phyloP scores from a whole-genome alignment of 805 yeast genomes.

The Candida chauliodis region DNA sequence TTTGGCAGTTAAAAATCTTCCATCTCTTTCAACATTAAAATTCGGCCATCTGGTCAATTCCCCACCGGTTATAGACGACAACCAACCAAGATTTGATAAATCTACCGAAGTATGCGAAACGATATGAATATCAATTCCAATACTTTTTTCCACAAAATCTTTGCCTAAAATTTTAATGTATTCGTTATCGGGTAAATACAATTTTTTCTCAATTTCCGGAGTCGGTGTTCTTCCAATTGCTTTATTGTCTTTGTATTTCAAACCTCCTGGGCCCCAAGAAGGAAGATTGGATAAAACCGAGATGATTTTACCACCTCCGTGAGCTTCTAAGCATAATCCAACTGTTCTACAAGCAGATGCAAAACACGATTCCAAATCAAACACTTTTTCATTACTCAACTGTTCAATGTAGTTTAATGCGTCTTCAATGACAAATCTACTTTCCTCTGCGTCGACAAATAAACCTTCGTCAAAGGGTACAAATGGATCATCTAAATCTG shows the following conservation, averaged over 20 bases:
- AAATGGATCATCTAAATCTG: conserved; percentile 75
- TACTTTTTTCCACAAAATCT: conserved; percentile 51
- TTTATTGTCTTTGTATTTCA: conserved; percentile 42
- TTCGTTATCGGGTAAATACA: conserved; percentile 56
- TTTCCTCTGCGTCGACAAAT: conserved; percentile 74
- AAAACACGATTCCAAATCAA: conserved; percentile 62
- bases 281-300: conserved; percentile 69
- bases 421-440: conserved; percentile 59
- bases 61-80: conserved; percentile 75
- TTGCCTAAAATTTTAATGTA: conserved; percentile 60
- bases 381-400: conserved; percentile 28
- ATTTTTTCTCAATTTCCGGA: conserved; percentile 44
- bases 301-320: conserved; percentile 83
- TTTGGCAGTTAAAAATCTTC: conserved; percentile 58
- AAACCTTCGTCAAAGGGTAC: conserved; percentile 77
- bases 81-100: conserved; percentile 65
- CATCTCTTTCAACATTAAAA: conserved; percentile 69
- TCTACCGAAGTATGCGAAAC: conserved; percentile 66
- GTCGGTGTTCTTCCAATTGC: conserved; percentile 36
- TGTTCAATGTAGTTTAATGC: conserved; percentile 61
- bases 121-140: conserved; percentile 76
- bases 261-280: conserved; percentile 74
- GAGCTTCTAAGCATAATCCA: conserved; percentile 46
- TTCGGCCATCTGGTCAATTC: conserved; percentile 57
- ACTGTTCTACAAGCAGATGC: conserved; percentile 80